These are phyloP conservation scores for Gnaphalium uliginosum DNA, from an alignment of 129 eudicot species.

Conservation along the genomic window DNA sequence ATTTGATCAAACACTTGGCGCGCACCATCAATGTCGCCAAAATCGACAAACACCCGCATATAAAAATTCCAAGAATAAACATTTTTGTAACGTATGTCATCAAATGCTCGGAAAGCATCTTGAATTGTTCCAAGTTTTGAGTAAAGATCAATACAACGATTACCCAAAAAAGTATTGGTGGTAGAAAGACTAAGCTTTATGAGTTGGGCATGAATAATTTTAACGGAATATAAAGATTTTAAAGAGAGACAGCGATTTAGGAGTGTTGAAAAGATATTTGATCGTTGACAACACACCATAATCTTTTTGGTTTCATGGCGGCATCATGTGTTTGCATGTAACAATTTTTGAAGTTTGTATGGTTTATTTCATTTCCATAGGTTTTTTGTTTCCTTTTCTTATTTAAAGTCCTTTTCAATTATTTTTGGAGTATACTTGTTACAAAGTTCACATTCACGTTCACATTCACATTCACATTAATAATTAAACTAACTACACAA, in stretches of 20 bases:
- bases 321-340: not conserved
- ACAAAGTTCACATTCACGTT: too few relatives aligned
- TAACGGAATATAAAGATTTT: slow-evolving; percentile 40
- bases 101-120: slow-evolving; percentile 53
- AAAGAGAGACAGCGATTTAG: slow-evolving; percentile 45
- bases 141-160: slow-evolving; percentile 63
- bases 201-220: slow-evolving; percentile 61
- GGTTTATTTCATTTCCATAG: not conserved
- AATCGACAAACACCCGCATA: slow-evolving; percentile 46
- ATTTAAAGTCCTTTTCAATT: too few relatives aligned
- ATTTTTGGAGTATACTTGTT: too few relatives aligned
- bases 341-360: not conserved
- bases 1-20: slow-evolving; percentile 60
- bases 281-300: slow-evolving; percentile 35
- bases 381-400: too few relatives aligned
- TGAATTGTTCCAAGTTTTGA: slow-evolving; percentile 34
- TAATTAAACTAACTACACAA: too few relatives aligned
- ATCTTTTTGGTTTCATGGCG: slow-evolving; percentile 34
- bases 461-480: too few relatives aligned
- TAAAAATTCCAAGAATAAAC: slow-evolving; percentile 73
- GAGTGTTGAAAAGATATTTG: slow-evolving; percentile 36
- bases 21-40: slow-evolving; percentile 43
- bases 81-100: slow-evolving; percentile 59
- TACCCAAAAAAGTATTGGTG: slow-evolving; percentile 53
- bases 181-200: slow-evolving; percentile 50